Base-by-base conservation (phyloP, 1,284 basidiomycete genomes). In the Erythrobasidium hasegawianum region DNA sequence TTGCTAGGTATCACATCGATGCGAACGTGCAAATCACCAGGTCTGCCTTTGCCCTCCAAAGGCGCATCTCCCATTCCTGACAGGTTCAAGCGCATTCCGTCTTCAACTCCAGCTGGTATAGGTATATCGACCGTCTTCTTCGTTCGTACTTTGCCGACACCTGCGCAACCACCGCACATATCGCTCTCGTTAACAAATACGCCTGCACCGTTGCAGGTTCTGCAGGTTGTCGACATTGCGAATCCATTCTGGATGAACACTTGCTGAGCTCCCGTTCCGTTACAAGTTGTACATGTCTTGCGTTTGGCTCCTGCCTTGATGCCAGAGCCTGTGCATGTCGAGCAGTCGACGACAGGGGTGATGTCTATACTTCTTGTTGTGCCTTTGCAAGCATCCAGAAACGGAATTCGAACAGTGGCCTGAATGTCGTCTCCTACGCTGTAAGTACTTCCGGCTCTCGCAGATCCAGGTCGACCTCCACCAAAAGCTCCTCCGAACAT, bases 161-260 rank as follows among this genome's bases (percentile, higher is more conserved):
- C 96, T 40, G 82, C 84, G 78, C 96, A 99, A 54, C 82, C 81
- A 27, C 83, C 82, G 77, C 96, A 99, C 70, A 87, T 84, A 70
- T 87, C 85, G 33, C 84, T 86, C 14, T 85, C 85, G 62, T 92
- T 90, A 29, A 97, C 85, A 2, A 84, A 85, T 39, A 84, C 84
- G 16, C 96, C 96, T 14, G 84, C 81, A n/a, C 96, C 96, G 24
- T 84, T 81, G 78, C 96, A 99, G 24, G 83, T 78, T 59, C 82
- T 82, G 78, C 96, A 99, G 24, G 92, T 94, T 72, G 87, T 90
- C 11, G 93, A 87, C 92, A 99, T 96, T 77, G 94, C 90, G 85
- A 98, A 98, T 16, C 96, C 96, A 76, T 84, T 87, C 77, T 93
- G 87, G 73, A 98, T 86, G 62, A 94, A 87, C 79, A 90, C 97